Evolutionary conservation across 78 protist genomes (phyloP), one percentile per base, ranked within the genome.

Genomic region (Dictyostelium citrinum): DNA sequence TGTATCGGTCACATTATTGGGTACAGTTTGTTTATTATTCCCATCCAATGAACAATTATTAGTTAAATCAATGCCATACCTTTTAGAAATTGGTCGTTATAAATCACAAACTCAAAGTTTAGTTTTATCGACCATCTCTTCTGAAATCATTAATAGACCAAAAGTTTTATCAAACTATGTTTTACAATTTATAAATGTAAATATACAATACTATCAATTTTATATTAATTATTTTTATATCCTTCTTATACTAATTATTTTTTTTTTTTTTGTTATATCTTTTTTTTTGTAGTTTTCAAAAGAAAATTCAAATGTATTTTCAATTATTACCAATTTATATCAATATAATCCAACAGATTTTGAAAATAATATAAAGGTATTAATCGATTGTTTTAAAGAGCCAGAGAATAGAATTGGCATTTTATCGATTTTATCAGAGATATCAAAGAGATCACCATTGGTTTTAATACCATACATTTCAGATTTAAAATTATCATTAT

Each of bases 81-180:
- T 88, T 16, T 68, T 88, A 3, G 61, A 88, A 12, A 61, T 76
- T 78, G 84, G 72, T n/a, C 37, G 49, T 43, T 43, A 41, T 16
- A 31, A 61, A 45, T 31, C 61, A 49, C 85, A 61, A 43, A 67
- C 83, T 33, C 83, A 74, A 85, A 39, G 51, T 14, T 37, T 88
- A 35, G 60, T 88, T 5, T 46, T 46, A 9, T 88, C 93, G 8
- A 61, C 85, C 20, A 29, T 88, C 1, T 76, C 86, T n/a, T 88
- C 93, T 6, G 93, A 88, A 46, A 45, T 82, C 46, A 58, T 88
- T 37, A 88, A 86, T 67, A 83, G 81, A 78, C 83, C 93, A 79
- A 51, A 78, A 31, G 46, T 88, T 8, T 49, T 88, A 67, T n/a
- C 93, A 55, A 64, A 64, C 5, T 88, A 35, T 88, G 49, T 49